Base-by-base conservation (phyloP, 768 basidiomycete genomes). In the Collybia nuda region DNA sequence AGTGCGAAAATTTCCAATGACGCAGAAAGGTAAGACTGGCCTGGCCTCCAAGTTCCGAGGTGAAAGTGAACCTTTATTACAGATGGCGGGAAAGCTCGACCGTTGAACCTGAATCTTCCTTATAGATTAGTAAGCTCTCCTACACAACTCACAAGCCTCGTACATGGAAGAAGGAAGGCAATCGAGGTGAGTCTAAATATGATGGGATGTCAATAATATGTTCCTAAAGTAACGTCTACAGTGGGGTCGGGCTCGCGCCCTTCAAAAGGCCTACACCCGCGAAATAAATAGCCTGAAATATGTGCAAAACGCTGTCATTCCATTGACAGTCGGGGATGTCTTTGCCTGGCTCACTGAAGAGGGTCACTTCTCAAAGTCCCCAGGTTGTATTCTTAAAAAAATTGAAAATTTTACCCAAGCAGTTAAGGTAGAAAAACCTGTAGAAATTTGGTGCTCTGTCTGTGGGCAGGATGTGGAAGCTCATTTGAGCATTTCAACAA, bases 241-340 rank as follows among this genome's bases (percentile, higher is more conserved):
- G 80, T 79, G 78, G 77, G 68, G 69, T 39, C 75, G 79, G 38
- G 72, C 76, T 8, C 67, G 64, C 40, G 77, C 76, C 36, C 63
- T 81, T 41, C 71, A 67, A 44, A 67, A 71, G 21, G 74, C 74
- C 1, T 79, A 77, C 51, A 61, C 54, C 15, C 55, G 58, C 29
- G 57, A 56, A 23, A 58, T 57, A 24, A 42, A 50, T 45, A 52
- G 52, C 7, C 32, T 46, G 9, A 48, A 52, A 28, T 44, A 44
- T 15, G n/a, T 57, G 15, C 39, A 51, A 12, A 52, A 55, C 14
- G 52, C 55, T 48, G 45, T 64, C 17, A 56, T 62, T 19, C 44
- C 56, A n/a, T 57, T 79, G 43, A 68, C 69, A 3, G 70, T 72
- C 23, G 75, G 68, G 5, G 75, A 78, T 46, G 70, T 79, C 0